A percentile compares a stretch with the other conserved stretches of the same genome.
These are phyloP conservation scores for Kwoniella heveanensis DNA, from an alignment of 768 basidiomycete species.

Conservation along the genomic window DNA sequence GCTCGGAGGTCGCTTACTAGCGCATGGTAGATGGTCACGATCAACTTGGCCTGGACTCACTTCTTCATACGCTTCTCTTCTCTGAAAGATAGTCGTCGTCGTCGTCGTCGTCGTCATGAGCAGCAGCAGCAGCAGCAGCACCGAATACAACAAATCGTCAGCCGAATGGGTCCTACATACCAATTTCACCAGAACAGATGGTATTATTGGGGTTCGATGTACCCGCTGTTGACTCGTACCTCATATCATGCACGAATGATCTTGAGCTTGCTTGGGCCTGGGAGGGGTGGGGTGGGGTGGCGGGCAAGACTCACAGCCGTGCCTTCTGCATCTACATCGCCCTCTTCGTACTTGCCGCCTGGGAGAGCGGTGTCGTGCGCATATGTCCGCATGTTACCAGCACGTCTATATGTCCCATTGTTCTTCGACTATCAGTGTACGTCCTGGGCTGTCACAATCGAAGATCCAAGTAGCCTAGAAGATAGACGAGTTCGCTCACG, in stretches of 20 bases:
- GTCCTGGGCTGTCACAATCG: too few relatives aligned
- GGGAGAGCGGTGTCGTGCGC: conserved; percentile 88
- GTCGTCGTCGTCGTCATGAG: too few relatives aligned
- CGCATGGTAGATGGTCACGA: background rate
- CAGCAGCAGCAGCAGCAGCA: too few relatives aligned
- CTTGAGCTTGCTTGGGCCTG: too few relatives aligned
- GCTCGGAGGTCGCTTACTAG: too few relatives aligned
- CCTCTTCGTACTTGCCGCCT: conserved; percentile 75
- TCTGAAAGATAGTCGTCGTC: conserved; percentile 58
- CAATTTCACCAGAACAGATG: too few relatives aligned
- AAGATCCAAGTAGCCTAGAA: background rate
- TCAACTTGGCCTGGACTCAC: conserved; percentile 58
- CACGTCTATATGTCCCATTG: conserved; percentile 61
- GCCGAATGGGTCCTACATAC: too few relatives aligned
- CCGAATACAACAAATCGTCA: too few relatives aligned
- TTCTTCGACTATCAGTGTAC: background rate
- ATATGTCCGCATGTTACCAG: conserved; percentile 71
- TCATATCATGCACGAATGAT: too few relatives aligned
- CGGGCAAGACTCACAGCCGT: conserved; percentile 67
- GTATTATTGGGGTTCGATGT: too few relatives aligned
- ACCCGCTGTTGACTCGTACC: too few relatives aligned
- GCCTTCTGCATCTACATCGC: conserved; percentile 71
- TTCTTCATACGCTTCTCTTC: conserved; percentile 89
- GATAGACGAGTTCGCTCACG: conserved; percentile 34
- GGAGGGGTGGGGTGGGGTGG: too few relatives aligned